Evolutionary conservation across 352 stramenopile genomes (phyloP).

Genomic region (Globisporangium sylvaticum): DNA sequence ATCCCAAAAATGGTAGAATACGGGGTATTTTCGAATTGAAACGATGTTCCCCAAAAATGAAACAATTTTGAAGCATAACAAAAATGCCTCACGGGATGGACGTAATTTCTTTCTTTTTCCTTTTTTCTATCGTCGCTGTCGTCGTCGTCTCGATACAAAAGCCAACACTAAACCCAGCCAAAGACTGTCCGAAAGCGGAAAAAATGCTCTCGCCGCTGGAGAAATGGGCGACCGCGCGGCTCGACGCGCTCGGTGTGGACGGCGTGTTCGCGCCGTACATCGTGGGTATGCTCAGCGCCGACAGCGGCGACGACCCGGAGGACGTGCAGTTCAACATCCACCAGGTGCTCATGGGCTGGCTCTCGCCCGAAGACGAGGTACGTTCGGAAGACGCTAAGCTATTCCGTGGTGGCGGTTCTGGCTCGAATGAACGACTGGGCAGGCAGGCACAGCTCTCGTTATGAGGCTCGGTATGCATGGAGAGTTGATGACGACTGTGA

Average conservation of each 20-base stretch:
- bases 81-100: too few species aligned
- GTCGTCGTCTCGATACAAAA: conserved; percentile 5
- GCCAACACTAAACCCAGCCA: neutral
- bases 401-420: neutral
- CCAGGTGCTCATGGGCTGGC: conserved; percentile 82
- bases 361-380: conserved; percentile 73
- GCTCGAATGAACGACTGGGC: neutral
- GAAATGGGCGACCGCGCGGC: conserved; percentile 55
- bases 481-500: too few species aligned
- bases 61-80: too few species aligned
- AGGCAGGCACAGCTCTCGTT: neutral
- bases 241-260: conserved; percentile 74
- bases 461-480: too few species aligned
- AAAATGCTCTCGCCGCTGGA: conserved; percentile 37
- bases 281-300: conserved; percentile 62
- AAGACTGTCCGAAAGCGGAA: neutral
- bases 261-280: conserved; percentile 83
- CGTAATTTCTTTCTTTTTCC: conserved; percentile 1
- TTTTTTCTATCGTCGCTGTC: neutral
- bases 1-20: too few species aligned
- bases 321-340: conserved; percentile 71
- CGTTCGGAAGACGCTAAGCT: neutral
- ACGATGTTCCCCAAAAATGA: too few species aligned
- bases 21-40: too few species aligned
- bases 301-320: conserved; percentile 41